Evolutionary conservation across 2,329 filamentous ascomycete genomes (phyloP), one percentile per base, ranked within the genome.

Genomic region (Hypoxylon sp.): DNA sequence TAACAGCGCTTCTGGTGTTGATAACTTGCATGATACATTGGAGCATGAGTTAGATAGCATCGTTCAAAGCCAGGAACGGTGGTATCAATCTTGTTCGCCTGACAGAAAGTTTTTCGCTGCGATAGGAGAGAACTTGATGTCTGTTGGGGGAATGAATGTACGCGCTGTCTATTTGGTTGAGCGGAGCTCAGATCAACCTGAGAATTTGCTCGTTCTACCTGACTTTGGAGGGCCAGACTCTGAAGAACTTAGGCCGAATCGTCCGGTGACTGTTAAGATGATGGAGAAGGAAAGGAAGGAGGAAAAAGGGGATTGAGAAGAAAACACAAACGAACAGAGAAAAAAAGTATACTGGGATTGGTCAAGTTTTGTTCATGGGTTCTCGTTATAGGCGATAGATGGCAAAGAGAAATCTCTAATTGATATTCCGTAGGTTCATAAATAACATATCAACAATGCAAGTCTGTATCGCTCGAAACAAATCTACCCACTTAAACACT

Each of bases 381-480:
- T 41, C 37, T 41, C n/a, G 11, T 7, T 41, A 17, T 41, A 41
- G 2, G 10, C 15, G 13, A 13, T 3, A 15, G 13, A 34, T 34
- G 32, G 13, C n/a, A 41, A 17, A 39, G 6, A 39, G 17, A 41
- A 15, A 2, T 41, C 7, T 41, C 37, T 41, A 41, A n/a, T n/a
- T n/a, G 8, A 41, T n/a, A 1, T 1, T 17, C 32, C 8, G 30
- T 15, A 47, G 41, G 20, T 41, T 41, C 37, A 41, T 28, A 51
- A 24, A 15, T 34, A 34, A 34, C 32, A 50, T 28, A 28, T 24
- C 44, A 17, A 41, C 10, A 17, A 41, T 11, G 22, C 17, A 59
- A 52, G 43, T 63, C 60, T 59, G 59, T 3, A 49, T 46, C 55
- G 55, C 60, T 58, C 19, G 4, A 44, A 51, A 10, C 34, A 53